Conservation (phyloP, 1,284 basidiomycete species). For the Cystobasidiaceae sp. region DNA sequence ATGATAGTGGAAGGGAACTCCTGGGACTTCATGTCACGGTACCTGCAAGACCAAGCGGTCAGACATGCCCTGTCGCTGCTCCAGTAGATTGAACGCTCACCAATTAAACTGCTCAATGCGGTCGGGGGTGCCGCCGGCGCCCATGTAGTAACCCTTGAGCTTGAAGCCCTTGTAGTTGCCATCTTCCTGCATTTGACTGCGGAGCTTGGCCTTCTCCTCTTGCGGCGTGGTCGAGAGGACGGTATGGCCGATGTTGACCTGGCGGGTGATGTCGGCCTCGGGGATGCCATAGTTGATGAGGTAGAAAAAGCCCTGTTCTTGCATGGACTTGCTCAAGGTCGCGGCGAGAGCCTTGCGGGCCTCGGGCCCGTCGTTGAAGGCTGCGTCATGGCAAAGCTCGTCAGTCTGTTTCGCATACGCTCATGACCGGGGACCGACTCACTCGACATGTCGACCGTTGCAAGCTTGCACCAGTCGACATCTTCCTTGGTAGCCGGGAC, state of each 20-base stretch:
- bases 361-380: constrained; percentile 44
- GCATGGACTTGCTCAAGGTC: constrained; percentile 57
- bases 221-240: not conserved
- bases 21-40: constrained; percentile 1
- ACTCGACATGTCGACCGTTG: constrained; percentile 59
- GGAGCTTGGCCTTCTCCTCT: constrained; percentile 14
- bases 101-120: constrained; percentile 22
- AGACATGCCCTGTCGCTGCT: not conserved
- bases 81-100: not conserved
- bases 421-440: not conserved
- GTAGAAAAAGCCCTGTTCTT: constrained; percentile 60
- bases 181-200: constrained; percentile 13
- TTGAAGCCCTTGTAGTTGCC: constrained; percentile 4
- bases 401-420: not conserved
- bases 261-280: constrained; percentile 29
- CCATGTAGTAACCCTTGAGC: constrained; percentile 16
- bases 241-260: constrained; percentile 27
- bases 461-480: constrained; percentile 60
- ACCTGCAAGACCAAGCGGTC: not conserved
- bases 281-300: constrained; percentile 50
- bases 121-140: constrained; percentile 5
- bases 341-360: constrained; percentile 53
- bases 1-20: not conserved
- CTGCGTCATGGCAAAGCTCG: not conserved
- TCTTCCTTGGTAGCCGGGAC: constrained; percentile 21